Conservation (phyloP, 176 grass and related monocot genomes). For the Oropetium thomaeum region DNA sequence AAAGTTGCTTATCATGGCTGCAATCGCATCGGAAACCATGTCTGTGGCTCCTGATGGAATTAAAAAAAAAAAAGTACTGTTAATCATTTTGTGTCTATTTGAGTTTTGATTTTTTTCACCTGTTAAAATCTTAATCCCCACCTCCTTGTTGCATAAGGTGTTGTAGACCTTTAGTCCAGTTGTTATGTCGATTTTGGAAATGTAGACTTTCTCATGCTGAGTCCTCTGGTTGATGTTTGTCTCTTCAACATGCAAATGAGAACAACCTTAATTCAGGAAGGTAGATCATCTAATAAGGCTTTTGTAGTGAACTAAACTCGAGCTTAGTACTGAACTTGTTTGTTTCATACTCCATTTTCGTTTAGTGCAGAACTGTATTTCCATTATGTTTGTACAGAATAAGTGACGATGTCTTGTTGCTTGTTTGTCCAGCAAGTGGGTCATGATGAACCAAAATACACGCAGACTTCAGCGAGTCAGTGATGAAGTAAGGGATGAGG, state of each 20-base stretch:
- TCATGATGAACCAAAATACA: conserved; percentile 99
- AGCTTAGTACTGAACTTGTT: not conserved
- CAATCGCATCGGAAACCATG: not conserved
- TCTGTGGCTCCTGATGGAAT: not conserved
- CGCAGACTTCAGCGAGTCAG: conserved; percentile 95
- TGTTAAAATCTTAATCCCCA: not conserved
- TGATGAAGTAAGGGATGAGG: conserved; percentile 97
- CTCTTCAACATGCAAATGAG: not conserved
- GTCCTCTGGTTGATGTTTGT: not conserved
- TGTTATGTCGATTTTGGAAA: not conserved
- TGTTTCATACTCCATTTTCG: not conserved
- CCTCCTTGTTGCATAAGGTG: not conserved
- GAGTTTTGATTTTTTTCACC: not conserved
- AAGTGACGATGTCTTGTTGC: conserved; percentile 18
- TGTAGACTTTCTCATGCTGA: not conserved
- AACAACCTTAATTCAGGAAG: conserved; percentile 21
- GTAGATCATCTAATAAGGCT: conserved; percentile 4
- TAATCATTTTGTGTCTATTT: not conserved
- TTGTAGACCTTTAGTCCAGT: not conserved
- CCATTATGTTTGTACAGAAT: not conserved
- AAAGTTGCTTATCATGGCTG: not conserved
- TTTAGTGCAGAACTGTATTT: not conserved
- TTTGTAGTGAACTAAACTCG: conserved; percentile 6
- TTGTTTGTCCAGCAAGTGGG: conserved; percentile 85
- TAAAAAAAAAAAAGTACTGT: not conserved